Evolutionary conservation across 1,284 basidiomycete genomes (phyloP), one percentile per base, ranked within the genome.

Genomic region (Peniophora sp.): DNA sequence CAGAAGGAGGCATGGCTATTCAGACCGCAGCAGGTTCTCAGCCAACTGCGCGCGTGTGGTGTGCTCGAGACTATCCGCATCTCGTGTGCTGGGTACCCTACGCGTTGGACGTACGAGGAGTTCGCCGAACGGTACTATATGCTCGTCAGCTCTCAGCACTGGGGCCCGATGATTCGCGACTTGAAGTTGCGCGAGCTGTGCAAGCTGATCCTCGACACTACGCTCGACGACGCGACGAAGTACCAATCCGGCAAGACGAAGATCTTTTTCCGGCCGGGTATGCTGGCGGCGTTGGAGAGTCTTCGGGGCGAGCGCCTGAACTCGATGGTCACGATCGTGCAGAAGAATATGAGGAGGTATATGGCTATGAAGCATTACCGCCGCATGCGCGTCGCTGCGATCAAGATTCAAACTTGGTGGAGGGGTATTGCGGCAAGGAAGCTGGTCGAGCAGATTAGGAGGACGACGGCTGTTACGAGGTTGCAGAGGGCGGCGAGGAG

Each of bases 71-170:
- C 97, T 1, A 99, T 99, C 62, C 83, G 95, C 52, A 99, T 99
- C 65, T 96, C 92, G 72, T 98, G 96, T 66, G 97, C 97, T 39
- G 97, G 97, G 35, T 99, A 99, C 68, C 97, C 97, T 20, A 93
- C 92, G n/a, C 81, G 97, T 47, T 99, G 97, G 97, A 95, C 89
- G 1, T 99, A 97, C 61, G 94, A 93, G 62, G 96, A 99, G 67
- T 99, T 99, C 68, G 96, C 93, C n/a, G 95, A 98, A 65, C 83
- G 97, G 92, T 99, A 99, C 69, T 99, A 99, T 68, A 94, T 98
- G 88, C 85, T 99, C 43, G 85, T 97, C 2, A 76, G 84, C 43
- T 97, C 94, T 9, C 76, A 83, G 17, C 79, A 88, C 56, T 98
- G 96, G 94, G 77, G 76, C 57, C 81, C 82, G 5, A 81, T 88